A percentile compares a stretch with the other conserved stretches of the same genome.
Evolutionary conservation across 306 rosid genomes (phyloP).

Genomic region (Cicer judaicum): DNA sequence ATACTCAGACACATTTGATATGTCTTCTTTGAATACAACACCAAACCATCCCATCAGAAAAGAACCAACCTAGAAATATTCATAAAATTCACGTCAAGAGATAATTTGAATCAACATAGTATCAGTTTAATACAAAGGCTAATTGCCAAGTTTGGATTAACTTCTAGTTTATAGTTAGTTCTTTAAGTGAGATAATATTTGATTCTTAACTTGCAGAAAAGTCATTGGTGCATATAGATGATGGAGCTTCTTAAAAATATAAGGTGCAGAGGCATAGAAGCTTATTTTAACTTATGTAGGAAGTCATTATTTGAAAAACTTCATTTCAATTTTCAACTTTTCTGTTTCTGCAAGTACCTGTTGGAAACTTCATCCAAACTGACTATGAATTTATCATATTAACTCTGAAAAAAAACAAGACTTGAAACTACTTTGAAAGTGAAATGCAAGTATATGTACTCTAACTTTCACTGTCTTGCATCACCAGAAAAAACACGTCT

Average conservation of each 20-base stretch:
- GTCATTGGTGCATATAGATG: background rate
- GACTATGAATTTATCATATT: too few species aligned
- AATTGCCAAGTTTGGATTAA: too few species aligned
- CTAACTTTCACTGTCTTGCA: too few species aligned
- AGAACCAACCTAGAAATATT: constrained; percentile 68
- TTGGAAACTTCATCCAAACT: too few species aligned
- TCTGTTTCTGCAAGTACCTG: too few species aligned
- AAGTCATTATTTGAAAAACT: background rate
- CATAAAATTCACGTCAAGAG: background rate
- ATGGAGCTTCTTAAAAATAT: background rate
- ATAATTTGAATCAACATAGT: background rate
- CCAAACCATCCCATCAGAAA: constrained; percentile 95
- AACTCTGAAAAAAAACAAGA: too few species aligned
- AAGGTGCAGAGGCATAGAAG: background rate
- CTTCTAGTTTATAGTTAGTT: too few species aligned
- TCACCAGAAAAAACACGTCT: background rate
- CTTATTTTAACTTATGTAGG: too few species aligned
- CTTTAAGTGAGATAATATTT: too few species aligned
- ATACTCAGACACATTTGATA: constrained; percentile 62
- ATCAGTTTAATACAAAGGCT: background rate
- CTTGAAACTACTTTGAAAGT: too few species aligned
- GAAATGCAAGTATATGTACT: too few species aligned
- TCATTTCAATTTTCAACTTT: background rate
- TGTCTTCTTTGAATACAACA: constrained; percentile 70
- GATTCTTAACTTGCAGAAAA: background rate